phyloP scores from a whole-genome alignment of 345 rosid genomes.

The Aurinia saxatilis region DNA sequence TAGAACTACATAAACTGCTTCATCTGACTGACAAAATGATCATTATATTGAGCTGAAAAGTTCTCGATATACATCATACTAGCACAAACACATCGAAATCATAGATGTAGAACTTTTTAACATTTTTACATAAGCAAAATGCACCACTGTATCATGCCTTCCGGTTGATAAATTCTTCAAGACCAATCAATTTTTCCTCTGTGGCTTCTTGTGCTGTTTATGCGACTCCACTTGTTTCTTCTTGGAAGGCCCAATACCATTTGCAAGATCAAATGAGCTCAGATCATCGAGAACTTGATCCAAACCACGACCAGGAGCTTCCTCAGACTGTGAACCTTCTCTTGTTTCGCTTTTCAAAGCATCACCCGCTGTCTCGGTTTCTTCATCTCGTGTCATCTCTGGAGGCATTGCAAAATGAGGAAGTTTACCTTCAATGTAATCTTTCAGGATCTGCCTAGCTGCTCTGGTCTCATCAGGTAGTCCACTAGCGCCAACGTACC shows the following conservation, averaged over 20 bases:
- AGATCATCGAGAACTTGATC: constrained; percentile 67
- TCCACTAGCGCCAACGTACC: constrained; percentile 86
- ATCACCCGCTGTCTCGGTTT: constrained; percentile 16
- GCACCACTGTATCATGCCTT: background rate
- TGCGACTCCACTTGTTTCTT: constrained; percentile 47
- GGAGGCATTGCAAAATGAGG: constrained; percentile 77
- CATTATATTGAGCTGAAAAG: background rate
- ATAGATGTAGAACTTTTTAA: background rate
- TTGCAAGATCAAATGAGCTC: constrained; percentile 63
- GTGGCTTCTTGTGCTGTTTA: constrained; percentile 73
- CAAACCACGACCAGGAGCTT: constrained; percentile 30
- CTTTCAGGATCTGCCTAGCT: constrained; percentile 79
- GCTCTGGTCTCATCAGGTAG: constrained; percentile 90
- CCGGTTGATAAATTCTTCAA: constrained; percentile 31
- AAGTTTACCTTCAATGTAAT: constrained; percentile 74
- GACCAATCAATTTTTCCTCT: constrained; percentile 53
- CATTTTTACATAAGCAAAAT: background rate
- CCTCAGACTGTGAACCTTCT: constrained; percentile 34
- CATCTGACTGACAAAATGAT: background rate
- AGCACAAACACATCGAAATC: background rate
- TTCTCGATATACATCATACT: background rate
- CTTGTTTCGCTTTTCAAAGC: constrained; percentile 15
- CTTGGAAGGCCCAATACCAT: constrained; percentile 47
- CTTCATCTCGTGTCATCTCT: constrained; percentile 31
- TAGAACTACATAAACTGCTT: background rate